These are phyloP conservation scores for Penicillium digitatum DNA, from an alignment of 2,329 filamentous ascomycete genomes.

Conservation along the genomic window DNA sequence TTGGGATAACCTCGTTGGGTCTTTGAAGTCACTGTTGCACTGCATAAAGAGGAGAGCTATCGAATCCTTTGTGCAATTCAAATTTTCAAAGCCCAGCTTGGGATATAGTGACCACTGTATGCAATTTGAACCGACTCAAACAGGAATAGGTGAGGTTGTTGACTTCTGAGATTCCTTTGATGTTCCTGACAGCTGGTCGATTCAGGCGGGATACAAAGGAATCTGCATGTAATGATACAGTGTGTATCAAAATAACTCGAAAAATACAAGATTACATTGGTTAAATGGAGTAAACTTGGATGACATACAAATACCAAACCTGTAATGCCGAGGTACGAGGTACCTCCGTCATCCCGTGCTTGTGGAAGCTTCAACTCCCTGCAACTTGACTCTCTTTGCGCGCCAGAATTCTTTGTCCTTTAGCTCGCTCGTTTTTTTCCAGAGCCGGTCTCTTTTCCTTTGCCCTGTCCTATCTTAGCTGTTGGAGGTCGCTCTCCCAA, in stretches of 20 bases:
- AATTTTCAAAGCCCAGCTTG: background rate
- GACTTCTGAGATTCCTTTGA: background rate
- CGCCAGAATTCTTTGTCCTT: conserved; percentile 2
- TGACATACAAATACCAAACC: conserved; percentile 5
- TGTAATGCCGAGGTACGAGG: conserved; percentile 3
- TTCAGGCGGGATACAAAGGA: conserved; percentile 18
- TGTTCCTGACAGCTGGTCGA: conserved; percentile 23
- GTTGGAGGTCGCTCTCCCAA: conserved; percentile 11
- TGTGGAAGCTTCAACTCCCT: conserved; percentile 18
- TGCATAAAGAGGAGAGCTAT: background rate
- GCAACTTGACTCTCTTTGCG: conserved; percentile 13
- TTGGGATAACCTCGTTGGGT: background rate
- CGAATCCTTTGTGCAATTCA: background rate
- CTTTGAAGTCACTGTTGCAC: background rate
- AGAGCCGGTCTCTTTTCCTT: conserved; percentile 20
- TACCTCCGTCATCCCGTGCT: conserved; percentile 17
- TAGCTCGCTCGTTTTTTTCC: conserved; percentile 4
- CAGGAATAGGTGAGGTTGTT: background rate
- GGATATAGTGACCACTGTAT: background rate
- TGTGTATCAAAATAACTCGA: background rate
- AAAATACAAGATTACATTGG: background rate
- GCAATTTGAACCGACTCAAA: background rate
- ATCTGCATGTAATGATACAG: background rate
- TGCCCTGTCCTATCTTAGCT: background rate
- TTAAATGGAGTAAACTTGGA: background rate